Conservation (phyloP, 2,329 filamentous ascomycete species). For the Hypoxylon sp. region DNA sequence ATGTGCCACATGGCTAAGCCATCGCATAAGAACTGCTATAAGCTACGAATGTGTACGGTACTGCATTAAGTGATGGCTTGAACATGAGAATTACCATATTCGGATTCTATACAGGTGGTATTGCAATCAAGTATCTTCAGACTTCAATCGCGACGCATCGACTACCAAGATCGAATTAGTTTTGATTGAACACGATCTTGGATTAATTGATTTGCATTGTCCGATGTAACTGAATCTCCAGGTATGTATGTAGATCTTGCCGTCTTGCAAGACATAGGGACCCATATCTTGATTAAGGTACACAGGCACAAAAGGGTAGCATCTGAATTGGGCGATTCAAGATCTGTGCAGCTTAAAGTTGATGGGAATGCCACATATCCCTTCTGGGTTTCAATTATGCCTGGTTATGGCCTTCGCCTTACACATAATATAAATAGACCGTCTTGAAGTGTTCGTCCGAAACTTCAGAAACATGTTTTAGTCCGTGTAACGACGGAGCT, state of each 20-base stretch:
- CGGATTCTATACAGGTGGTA: not conserved
- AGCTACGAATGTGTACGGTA: not conserved
- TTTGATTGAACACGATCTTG: conserved; percentile 11
- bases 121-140: not conserved
- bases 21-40: not conserved
- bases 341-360: conserved; percentile 16
- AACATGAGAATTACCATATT: conserved; percentile 3
- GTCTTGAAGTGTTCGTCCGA: conserved; percentile 26
- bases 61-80: conserved; percentile 1
- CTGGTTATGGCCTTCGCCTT: conserved; percentile 17
- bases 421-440: conserved; percentile 36
- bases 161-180: not conserved
- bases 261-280: conserved; percentile 18
- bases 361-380: conserved; percentile 21
- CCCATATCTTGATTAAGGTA: conserved; percentile 19
- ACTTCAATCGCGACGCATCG: conserved; percentile 1
- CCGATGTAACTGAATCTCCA: conserved; percentile 17
- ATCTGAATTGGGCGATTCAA: conserved; percentile 21
- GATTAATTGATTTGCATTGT: conserved; percentile 23
- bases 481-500: conserved; percentile 20
- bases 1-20: conserved; percentile 36
- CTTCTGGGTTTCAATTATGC: conserved; percentile 34
- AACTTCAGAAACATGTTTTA: conserved; percentile 34
- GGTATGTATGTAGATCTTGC: conserved; percentile 22
- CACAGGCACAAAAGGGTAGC: conserved; percentile 7